Percentiles rank a stretch among this genome's conserved stretches.
These are phyloP conservation scores for Xylariales sp. DNA, from an alignment of 2,329 filamentous ascomycete species.

Conservation along the genomic window DNA sequence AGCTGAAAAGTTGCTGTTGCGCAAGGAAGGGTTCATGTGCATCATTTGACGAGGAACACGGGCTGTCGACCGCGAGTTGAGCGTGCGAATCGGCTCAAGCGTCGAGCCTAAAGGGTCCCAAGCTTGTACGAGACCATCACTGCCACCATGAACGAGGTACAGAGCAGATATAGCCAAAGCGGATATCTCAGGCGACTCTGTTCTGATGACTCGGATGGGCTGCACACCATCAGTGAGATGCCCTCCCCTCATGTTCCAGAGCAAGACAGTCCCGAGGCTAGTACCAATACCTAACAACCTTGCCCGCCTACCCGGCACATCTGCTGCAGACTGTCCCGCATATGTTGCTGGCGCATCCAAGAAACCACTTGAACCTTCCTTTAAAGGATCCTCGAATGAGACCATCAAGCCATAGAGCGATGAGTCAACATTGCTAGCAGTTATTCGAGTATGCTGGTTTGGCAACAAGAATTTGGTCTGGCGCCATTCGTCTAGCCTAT, in stretches of 20 bases:
- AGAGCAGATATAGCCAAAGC: constrained; percentile 78
- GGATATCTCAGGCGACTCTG: constrained; percentile 83
- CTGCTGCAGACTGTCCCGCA: constrained; percentile 36
- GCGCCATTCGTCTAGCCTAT: constrained; percentile 58
- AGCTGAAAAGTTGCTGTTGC: constrained; percentile 71
- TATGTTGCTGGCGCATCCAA: constrained; percentile 47
- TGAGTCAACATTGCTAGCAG: constrained; percentile 65
- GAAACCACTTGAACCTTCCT: constrained; percentile 43
- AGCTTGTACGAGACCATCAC: constrained; percentile 88
- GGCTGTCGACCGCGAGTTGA: constrained; percentile 80
- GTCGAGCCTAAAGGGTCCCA: constrained; percentile 94
- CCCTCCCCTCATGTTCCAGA: constrained; percentile 79
- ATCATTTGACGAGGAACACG: constrained; percentile 71
- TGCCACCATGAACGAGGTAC: constrained; percentile 88
- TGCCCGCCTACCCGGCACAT: constrained; percentile 80
- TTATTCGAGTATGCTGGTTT: constrained; percentile 58
- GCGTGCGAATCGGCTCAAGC: constrained; percentile 71
- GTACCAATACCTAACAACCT: constrained; percentile 81
- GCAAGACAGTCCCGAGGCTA: constrained; percentile 65
- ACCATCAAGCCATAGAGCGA: constrained; percentile 70
- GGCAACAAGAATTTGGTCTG: constrained; percentile 58
- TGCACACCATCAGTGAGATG: constrained; percentile 54
- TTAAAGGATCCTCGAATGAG: constrained; percentile 71
- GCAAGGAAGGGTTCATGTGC: constrained; percentile 49
- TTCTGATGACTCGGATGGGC: constrained; percentile 78